Evolutionary conservation across 805 yeast genomes (phyloP), one percentile per base, ranked within the genome.

Genomic region (Ogataea ganodermae): DNA sequence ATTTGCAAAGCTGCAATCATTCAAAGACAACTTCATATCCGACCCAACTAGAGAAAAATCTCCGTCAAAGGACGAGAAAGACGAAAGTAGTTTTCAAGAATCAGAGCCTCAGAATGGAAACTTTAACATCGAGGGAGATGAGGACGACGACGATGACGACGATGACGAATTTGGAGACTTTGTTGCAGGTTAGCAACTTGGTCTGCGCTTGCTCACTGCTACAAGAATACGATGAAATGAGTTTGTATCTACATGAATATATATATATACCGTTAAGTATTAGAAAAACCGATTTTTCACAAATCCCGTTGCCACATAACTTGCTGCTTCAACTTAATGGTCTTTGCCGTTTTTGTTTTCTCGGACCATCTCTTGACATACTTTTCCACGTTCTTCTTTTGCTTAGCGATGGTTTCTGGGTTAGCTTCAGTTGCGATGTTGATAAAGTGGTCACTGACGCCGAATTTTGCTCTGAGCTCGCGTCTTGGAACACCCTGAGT

Each of bases 101-200:
- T 4, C 7, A 31, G 42, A 37, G 30, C 14, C 40, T 28, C 22
- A 32, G 18, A 20, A 40, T 17, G 31, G 46, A 13, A 46, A 27
- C 16, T 47, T 46, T 38, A 39, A 45, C 45, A 45, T 42, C 12
- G 40, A 35, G 5, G 49, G 45, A 21, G 49, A 53, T 1, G 49
- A 50, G 8, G 45, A 47, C 21, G 49, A 53, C 2, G 49, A 50
- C 9, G 45, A 47, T 16, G 50, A 46, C 17, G 57, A 56, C 13
- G 60, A 57, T 35, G 63, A 27, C 31, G 31, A 60, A 24, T 63
- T 61, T 53, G 68, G 68, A 1, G 67, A 62, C 42, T 62, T 62
- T 48, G 62, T 63, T 3, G 45, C 52, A 20, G 42, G 49, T 17
- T 49, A 36, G 26, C 23, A 37, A 14, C 10, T 14, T 30, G 13